Evolutionary conservation across 345 rosid genomes (phyloP).

Genomic region (Gossypium rotundifolium): DNA sequence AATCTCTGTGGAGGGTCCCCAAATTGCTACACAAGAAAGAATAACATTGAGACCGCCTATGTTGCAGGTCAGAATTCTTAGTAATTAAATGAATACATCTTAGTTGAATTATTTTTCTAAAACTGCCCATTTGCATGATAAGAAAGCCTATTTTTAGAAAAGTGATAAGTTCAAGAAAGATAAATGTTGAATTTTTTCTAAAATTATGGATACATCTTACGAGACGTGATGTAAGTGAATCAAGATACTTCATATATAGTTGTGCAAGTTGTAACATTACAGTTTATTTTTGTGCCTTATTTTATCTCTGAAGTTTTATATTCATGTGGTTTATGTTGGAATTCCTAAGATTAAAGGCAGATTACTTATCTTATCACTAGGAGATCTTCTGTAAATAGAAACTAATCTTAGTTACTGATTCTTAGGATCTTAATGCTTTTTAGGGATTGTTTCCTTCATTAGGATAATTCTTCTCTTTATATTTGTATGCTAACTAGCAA

Average conservation of each 20-base stretch:
- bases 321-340: slow-evolving; percentile 5
- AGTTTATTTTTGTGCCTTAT: not conserved
- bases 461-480: too few relatives aligned
- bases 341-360: too few relatives aligned
- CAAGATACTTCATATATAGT: not conserved
- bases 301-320: not conserved
- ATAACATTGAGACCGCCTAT: slow-evolving; percentile 78
- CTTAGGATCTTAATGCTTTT: too few relatives aligned
- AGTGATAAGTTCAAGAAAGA: not conserved
- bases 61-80: slow-evolving; percentile 63
- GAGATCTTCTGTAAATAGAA: too few relatives aligned
- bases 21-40: slow-evolving; percentile 59
- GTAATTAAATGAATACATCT: not conserved
- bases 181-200: not conserved
- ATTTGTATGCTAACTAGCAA: too few relatives aligned
- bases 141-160: slow-evolving; percentile 1
- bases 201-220: not conserved
- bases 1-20: slow-evolving; percentile 73
- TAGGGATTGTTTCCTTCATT: too few relatives aligned
- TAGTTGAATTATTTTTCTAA: not conserved
- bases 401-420: too few relatives aligned
- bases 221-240: not conserved
- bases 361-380: too few relatives aligned
- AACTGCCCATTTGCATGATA: not conserved
- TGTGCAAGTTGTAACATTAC: not conserved